Evolutionary conservation across 176 grass and related monocot species (phyloP).

Genomic region (Otatea glauca): DNA sequence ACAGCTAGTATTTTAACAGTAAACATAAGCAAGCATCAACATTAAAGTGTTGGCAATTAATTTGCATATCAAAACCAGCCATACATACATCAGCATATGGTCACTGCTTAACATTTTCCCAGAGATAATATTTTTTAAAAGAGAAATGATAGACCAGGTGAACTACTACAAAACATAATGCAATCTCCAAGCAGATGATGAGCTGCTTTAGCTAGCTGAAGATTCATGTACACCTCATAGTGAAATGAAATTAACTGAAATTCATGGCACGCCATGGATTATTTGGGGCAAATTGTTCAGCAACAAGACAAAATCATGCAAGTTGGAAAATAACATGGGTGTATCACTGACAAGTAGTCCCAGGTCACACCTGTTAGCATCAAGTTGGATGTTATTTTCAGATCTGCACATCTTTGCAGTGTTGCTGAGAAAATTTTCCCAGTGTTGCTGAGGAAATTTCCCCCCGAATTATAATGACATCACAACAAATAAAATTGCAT

Average conservation of each 20-base stretch:
- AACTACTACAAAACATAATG: slow-evolving; percentile 9
- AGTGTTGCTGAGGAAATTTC: neutral
- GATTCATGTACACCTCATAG: neutral
- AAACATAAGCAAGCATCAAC: neutral
- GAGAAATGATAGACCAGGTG: neutral
- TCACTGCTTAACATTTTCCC: neutral
- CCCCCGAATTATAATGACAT: neutral
- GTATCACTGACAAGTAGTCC: neutral
- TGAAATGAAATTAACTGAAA: neutral
- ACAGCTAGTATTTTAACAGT: neutral
- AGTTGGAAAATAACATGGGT: neutral
- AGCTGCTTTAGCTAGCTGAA: neutral
- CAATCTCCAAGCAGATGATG: neutral
- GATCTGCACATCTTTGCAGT: neutral
- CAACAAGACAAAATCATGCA: neutral
- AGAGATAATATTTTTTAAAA: neutral
- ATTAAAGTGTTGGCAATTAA: neutral
- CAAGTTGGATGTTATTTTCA: neutral
- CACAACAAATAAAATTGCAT: slow-evolving; percentile 1
- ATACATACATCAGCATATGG: slow-evolving; percentile 19
- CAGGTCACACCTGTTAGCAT: neutral
- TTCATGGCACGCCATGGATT: neutral
- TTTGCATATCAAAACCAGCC: neutral
- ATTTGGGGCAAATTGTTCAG: neutral
- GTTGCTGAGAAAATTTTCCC: neutral